Base-by-base conservation (phyloP, 805 yeast species). In the Zygotorulaspora florentina region DNA sequence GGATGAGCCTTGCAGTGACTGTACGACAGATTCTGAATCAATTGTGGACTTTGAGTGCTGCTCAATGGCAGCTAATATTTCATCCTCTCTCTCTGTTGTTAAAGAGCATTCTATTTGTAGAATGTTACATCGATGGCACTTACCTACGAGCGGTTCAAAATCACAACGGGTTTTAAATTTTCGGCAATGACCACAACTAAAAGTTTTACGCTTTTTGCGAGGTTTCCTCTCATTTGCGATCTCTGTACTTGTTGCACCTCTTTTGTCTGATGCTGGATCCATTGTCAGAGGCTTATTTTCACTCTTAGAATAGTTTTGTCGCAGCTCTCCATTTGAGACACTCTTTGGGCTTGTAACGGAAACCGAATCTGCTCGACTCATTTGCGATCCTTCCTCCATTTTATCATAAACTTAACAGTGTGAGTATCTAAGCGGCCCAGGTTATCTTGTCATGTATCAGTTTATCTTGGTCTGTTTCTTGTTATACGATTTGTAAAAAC, bases 91-190 rank as follows among this genome's bases (percentile, higher is more conserved):
- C 45, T 60, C 67, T 16, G 48, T 50, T 2, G 76, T 66, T 35
- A 79, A 54, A 0, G 81, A 75, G 50, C 85, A 80, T 0, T 66
- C 69, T 8, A 77, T 54, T 35, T 72, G 60, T 33, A 79, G 54
- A 25, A 77, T 69, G 35, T 62, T 65, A 51, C 85, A 80, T 25
- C 83, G 65, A 45, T 75, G 76, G 52, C 85, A 80, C 50, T 71
- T 71, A 3, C 69, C 70, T 10, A 59, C 56, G 2, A 63, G 54
- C 0, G 71, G 68, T 35, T 74, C 76, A 51, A 69, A 72, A 47
- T 75, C 81, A 58, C 85, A 80, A 46, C 82, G 68, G 1, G 84
- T 79, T 56, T 80, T 80, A 47, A 77, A 67, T 55, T 71, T 75
- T 11, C 83, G 66, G 51, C 85, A 80, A 12, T 70, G 66, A 11